phyloP scores from a whole-genome alignment of 1,139 yeast genomes.

The Kodamaea derodonti region DNA sequence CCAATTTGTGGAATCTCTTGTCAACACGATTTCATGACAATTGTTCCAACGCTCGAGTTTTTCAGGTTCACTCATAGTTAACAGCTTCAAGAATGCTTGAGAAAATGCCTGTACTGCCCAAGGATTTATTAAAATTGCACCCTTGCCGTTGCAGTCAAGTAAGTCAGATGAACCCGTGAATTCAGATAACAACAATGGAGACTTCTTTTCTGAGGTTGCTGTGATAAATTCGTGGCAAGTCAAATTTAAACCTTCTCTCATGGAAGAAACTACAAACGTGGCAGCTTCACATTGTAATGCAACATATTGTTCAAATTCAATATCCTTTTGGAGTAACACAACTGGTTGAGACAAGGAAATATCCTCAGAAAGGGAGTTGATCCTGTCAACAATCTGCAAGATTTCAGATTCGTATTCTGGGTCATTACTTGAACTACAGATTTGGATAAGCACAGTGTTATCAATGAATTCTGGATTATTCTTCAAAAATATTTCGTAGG shows the following conservation, averaged over 20 bases:
- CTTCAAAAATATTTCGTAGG: slow-evolving; percentile 75
- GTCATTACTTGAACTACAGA: slow-evolving; percentile 61
- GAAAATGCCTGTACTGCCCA: slow-evolving; percentile 78
- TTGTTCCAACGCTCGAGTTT: slow-evolving; percentile 58
- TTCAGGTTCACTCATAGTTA: slow-evolving; percentile 61
- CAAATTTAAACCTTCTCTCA: slow-evolving; percentile 95
- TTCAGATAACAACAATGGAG: slow-evolving; percentile 85
- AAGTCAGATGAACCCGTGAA: slow-evolving; percentile 92
- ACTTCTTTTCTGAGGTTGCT: slow-evolving; percentile 66
- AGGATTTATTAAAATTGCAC: slow-evolving; percentile 82
- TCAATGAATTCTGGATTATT: slow-evolving; percentile 69
- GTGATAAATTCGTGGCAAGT: slow-evolving; percentile 93
- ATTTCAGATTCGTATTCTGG: slow-evolving; percentile 67
- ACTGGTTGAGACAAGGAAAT: slow-evolving; percentile 83
- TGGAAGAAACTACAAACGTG: slow-evolving; percentile 78
- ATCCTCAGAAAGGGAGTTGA: slow-evolving; percentile 70
- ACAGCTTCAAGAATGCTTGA: slow-evolving; percentile 54
- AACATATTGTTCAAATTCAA: slow-evolving; percentile 83
- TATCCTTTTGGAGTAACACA: slow-evolving; percentile 80
- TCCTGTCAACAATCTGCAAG: slow-evolving; percentile 75
- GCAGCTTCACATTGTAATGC: slow-evolving; percentile 87
- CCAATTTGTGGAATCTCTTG: slow-evolving; percentile 77
- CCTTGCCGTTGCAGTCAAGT: slow-evolving; percentile 46
- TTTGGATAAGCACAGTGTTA: slow-evolving; percentile 74
- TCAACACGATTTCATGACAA: slow-evolving; percentile 54